Evolutionary conservation across 2,329 filamentous ascomycete species (phyloP).

Genomic region (Apiospora marii): DNA sequence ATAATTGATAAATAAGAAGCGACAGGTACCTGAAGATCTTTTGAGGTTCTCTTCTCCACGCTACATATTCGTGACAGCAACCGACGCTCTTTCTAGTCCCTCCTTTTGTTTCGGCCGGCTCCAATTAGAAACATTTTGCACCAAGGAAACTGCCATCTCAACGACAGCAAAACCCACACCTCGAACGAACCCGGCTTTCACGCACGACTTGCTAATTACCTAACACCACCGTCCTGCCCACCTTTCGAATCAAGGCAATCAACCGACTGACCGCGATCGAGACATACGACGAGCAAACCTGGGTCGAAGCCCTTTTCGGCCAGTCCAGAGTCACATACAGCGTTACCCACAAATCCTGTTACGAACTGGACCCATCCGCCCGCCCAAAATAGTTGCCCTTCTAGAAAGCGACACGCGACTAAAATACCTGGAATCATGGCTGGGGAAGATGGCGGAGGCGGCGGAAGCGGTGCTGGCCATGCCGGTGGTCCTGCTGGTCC

Average conservation of each 20-base stretch:
- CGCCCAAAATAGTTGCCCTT: background rate
- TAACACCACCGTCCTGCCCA: background rate
- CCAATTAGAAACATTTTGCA: background rate
- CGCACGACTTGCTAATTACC: background rate
- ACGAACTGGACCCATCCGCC: slow-evolving; percentile 49
- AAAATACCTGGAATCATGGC: background rate
- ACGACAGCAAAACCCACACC: background rate
- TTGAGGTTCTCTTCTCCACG: background rate
- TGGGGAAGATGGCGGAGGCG: slow-evolving; percentile 1
- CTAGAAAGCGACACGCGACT: background rate
- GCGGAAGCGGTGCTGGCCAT: no score
- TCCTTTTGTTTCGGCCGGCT: slow-evolving; percentile 6
- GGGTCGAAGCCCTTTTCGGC: background rate
- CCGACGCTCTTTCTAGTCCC: background rate
- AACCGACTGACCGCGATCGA: slow-evolving; percentile 1
- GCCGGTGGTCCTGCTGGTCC: background rate
- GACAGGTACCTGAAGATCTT: background rate
- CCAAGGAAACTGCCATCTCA: background rate
- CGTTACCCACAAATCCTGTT: slow-evolving; percentile 72
- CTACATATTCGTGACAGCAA: background rate
- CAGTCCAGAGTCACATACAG: background rate
- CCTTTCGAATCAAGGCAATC: background rate
- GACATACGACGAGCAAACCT: background rate
- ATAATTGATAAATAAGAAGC: background rate
- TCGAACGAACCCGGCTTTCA: background rate